Evolutionary conservation across 495 filamentous ascomycete species (phyloP).

Genomic region (Xylaria scruposa): DNA sequence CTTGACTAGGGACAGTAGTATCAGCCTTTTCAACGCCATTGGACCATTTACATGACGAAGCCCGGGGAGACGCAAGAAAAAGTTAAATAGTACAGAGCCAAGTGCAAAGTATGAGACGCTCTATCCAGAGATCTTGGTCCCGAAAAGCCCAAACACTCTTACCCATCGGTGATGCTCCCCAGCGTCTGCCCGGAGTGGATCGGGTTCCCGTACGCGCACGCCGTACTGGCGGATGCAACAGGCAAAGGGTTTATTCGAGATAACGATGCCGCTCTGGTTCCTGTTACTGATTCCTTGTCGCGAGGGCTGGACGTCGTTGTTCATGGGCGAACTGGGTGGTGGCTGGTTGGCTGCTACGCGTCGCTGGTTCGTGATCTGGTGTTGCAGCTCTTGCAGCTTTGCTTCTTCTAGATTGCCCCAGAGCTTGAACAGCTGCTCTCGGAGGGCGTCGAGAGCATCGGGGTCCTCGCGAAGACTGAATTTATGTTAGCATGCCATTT

Average conservation of each 20-base stretch:
- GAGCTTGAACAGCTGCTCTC: slow-evolving; percentile 76
- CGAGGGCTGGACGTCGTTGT: background rate
- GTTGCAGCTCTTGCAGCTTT: slow-evolving; percentile 49
- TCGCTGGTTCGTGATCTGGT: slow-evolving; percentile 20
- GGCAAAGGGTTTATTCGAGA: slow-evolving; percentile 60
- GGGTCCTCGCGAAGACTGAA: slow-evolving; percentile 60
- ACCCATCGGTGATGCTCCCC: slow-evolving; percentile 51
- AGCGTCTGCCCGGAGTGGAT: slow-evolving; percentile 40
- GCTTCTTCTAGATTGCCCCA: slow-evolving; percentile 88
- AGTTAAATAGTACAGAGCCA: too few species aligned
- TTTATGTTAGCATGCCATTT: slow-evolving; percentile 22
- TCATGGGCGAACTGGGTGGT: slow-evolving; percentile 31
- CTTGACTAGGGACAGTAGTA: background rate
- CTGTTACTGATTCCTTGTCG: background rate
- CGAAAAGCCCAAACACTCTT: slow-evolving; percentile 61
- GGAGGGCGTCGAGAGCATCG: slow-evolving; percentile 55
- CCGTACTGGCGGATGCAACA: slow-evolving; percentile 72
- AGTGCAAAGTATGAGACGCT: background rate
- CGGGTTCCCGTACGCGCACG: slow-evolving; percentile 41
- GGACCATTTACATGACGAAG: background rate
- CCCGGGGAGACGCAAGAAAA: background rate
- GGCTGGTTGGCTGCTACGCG: slow-evolving; percentile 37
- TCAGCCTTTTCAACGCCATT: background rate
- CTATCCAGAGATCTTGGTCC: slow-evolving; percentile 53
- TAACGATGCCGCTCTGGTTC: slow-evolving; percentile 16